A percentile compares a stretch with the other conserved stretches of the same genome.
Evolutionary conservation across 1,284 basidiomycete species (phyloP).

Genomic region (Fomes fomentarius): DNA sequence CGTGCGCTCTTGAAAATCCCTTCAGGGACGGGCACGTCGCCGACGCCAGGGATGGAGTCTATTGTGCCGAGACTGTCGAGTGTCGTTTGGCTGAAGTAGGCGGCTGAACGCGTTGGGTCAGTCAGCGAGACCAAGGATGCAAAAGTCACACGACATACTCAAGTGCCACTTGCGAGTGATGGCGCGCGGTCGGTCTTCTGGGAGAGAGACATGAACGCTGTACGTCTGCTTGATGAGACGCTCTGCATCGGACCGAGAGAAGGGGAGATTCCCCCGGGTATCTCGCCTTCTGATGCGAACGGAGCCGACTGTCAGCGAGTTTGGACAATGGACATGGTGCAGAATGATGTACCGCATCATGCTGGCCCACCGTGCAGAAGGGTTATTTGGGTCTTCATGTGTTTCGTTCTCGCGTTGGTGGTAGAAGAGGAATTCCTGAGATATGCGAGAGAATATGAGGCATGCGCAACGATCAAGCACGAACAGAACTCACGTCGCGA

Average conservation of each 20-base stretch:
- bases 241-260: conserved; percentile 34
- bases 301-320: conserved; percentile 1
- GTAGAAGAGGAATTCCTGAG: conserved; percentile 80
- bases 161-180: conserved; percentile 80
- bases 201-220: conserved; percentile 74
- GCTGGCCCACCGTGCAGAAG: conserved; percentile 74
- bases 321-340: conserved; percentile 6
- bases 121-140: conserved; percentile 2
- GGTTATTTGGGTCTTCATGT: conserved; percentile 62
- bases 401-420: conserved; percentile 77
- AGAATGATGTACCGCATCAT: conserved; percentile 58
- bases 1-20: conserved; percentile 78
- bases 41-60: conserved; percentile 64
- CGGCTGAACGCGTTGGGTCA: conserved; percentile 48
- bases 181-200: conserved; percentile 63
- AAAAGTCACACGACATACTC: conserved; percentile 44
- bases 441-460: conserved; percentile 7
- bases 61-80: conserved; percentile 69
- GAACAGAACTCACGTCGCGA: conserved; percentile 58
- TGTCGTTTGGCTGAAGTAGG: conserved; percentile 78
- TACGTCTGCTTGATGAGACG: conserved; percentile 82
- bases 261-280: conserved; percentile 26
- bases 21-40: conserved; percentile 67
- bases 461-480: neutral
- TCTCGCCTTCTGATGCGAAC: conserved; percentile 28